Base-by-base conservation (phyloP, 192 early-diverging fungal species). In the Entomortierella parvispora region DNA sequence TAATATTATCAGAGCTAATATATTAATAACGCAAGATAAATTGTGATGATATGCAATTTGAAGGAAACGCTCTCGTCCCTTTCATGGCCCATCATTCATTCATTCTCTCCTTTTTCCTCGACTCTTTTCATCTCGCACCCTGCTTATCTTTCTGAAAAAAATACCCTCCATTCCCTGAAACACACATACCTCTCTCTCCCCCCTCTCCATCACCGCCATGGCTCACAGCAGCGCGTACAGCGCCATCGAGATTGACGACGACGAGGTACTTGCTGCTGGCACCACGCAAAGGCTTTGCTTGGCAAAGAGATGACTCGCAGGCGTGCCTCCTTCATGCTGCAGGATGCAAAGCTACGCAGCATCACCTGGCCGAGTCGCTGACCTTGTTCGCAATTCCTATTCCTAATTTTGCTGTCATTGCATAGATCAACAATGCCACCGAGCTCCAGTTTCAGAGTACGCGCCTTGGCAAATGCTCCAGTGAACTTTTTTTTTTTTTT, bases 391-490 rank as follows among this genome's bases (percentile, higher is more conserved):
- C 10, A 6, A 12, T 42, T 15, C 7, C 22, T 28, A 14, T 23
- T 25, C 11, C 42, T 46, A 23, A n/a, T 8, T 37, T 31, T 42
- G 1, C 26, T 14, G 15, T 53, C 62, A 2, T 25, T 54, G 8
- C 20, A 52, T 57, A 65, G 70, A 34, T 69, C 22, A 68, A 67
- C 45, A 56, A 71, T 42, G 70, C 70, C 40, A 72, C 61, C 28
- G 70, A 72, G 44, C 62, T 72, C 6, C 74, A 77, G 40, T 77
- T 77, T 43, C 74, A 77, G 48, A 77, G 74, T 77, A 77, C 9
- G 65, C 37, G 43, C 45, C 37, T 12, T 9, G 7, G 37, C 37
- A 40, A 40, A n/a, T n/a, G n/a, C n/a, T n/a, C n/a, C n/a, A n/a
- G n/a, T n/a, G n/a, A n/a, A n/a, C n/a, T n/a, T n/a, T n/a, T n/a